These are phyloP conservation scores for Podila clonocystis DNA, from an alignment of 192 early-diverging fungal species.

Conservation along the genomic window DNA sequence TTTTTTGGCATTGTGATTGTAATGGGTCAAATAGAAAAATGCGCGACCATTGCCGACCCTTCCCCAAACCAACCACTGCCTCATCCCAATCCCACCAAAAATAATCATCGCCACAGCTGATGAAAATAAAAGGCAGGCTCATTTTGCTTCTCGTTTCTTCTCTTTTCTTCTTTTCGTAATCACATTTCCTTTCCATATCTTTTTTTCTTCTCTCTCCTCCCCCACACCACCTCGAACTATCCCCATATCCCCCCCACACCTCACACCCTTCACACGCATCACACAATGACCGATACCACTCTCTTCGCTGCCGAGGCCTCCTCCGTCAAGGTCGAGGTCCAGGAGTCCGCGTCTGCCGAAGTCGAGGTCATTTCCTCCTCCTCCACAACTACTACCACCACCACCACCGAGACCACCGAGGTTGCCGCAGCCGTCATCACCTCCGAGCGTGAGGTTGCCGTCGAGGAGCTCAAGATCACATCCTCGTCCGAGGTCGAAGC, in stretches of 20 bases:
- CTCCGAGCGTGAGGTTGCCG: background rate
- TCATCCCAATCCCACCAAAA: too few relatives aligned
- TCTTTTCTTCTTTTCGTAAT: background rate
- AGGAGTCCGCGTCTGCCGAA: background rate
- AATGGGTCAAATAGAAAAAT: too few relatives aligned
- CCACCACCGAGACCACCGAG: conserved; percentile 6
- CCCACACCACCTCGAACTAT: background rate
- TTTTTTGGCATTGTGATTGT: too few relatives aligned
- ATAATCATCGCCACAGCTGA: background rate
- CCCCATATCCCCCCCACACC: background rate
- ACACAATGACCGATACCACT: conserved; percentile 7
- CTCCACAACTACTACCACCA: conserved; percentile 8
- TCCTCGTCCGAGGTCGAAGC: conserved; percentile 8
- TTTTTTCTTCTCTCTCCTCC: background rate
- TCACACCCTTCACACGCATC: background rate
- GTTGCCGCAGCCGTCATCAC: conserved; percentile 3
- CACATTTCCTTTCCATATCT: background rate
- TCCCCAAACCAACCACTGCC: too few relatives aligned
- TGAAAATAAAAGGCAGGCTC: background rate
- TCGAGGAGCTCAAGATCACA: conserved; percentile 16
- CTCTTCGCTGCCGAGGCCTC: conserved; percentile 2
- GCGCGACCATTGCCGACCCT: too few relatives aligned
- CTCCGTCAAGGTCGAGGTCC: conserved; percentile 13
- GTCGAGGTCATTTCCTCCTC: conserved; percentile 3
- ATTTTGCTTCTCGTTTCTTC: background rate